Evolutionary conservation across 1,284 basidiomycete genomes (phyloP).

Genomic region (Phellopilus nigrolimitatus): DNA sequence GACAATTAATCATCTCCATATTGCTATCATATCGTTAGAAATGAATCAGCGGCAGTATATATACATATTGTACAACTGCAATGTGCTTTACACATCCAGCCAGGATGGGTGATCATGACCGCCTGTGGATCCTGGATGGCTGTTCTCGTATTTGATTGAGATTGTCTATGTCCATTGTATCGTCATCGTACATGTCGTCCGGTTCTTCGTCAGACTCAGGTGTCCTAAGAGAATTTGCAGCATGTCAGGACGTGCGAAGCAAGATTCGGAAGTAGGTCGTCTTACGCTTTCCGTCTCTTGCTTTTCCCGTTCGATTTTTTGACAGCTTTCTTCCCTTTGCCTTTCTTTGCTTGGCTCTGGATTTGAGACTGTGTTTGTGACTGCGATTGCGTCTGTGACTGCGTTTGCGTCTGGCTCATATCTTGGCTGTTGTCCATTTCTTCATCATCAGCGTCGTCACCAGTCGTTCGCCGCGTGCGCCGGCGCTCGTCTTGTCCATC

Average conservation of each 20-base stretch:
- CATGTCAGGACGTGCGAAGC: neutral
- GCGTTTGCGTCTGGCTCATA: constrained; percentile 26
- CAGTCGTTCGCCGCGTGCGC: constrained; percentile 33
- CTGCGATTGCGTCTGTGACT: constrained; percentile 27
- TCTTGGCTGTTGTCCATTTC: constrained; percentile 42
- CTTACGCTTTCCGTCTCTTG: constrained; percentile 21
- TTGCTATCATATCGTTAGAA: constrained; percentile 1
- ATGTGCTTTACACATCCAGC: neutral
- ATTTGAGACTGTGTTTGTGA: constrained; percentile 23
- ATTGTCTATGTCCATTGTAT: constrained; percentile 26
- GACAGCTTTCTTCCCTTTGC: constrained; percentile 29
- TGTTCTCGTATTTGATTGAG: constrained; percentile 24
- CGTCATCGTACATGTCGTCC: constrained; percentile 33
- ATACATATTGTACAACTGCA: neutral
- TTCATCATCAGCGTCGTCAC: constrained; percentile 36
- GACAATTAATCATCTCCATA: constrained; percentile 9
- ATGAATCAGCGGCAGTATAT: neutral
- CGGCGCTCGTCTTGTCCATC: constrained; percentile 53
- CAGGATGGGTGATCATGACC: neutral
- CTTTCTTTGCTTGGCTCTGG: constrained; percentile 22
- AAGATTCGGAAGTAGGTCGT: neutral
- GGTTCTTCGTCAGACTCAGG: constrained; percentile 27
- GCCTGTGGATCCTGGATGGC: constrained; percentile 4
- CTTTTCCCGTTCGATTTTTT: constrained; percentile 26
- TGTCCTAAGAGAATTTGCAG: constrained; percentile 9